These are phyloP conservation scores for Venturia carpophila DNA, from an alignment of 2,329 filamentous ascomycete species.

Conservation along the genomic window DNA sequence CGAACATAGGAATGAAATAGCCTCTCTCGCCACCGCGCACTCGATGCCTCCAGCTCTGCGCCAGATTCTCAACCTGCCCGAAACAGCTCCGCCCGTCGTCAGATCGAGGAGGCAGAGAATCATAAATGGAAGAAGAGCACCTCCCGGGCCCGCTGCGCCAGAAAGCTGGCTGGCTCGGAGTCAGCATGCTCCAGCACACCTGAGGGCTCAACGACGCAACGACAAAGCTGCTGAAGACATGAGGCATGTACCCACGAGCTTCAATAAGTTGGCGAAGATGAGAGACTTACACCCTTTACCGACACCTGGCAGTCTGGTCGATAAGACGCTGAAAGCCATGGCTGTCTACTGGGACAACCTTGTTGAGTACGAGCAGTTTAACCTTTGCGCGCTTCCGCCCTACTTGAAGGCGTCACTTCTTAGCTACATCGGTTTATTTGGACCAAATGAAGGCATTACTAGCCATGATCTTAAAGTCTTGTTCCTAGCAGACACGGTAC, in stretches of 20 bases:
- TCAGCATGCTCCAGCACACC: conserved; percentile 25
- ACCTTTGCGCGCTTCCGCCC: conserved; percentile 44
- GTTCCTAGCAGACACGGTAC: conserved; percentile 35
- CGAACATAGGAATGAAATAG: conserved; percentile 38
- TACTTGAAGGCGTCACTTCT: conserved; percentile 46
- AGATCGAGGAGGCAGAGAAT: conserved; percentile 30
- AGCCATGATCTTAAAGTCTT: conserved; percentile 43
- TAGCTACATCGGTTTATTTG: conserved; percentile 49
- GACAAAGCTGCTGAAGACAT: background rate
- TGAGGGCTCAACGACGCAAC: background rate
- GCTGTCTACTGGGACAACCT: conserved; percentile 51
- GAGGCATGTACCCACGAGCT: conserved; percentile 1
- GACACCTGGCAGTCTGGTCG: conserved; percentile 37
- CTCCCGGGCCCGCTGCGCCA: conserved; percentile 40
- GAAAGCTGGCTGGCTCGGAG: conserved; percentile 37
- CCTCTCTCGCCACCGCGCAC: conserved; percentile 34
- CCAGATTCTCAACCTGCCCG: conserved; percentile 38
- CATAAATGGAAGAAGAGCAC: conserved; percentile 26
- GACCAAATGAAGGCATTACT: conserved; percentile 34
- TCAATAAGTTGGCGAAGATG: conserved; percentile 7
- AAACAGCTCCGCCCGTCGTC: conserved; percentile 39
- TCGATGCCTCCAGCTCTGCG: conserved; percentile 40
- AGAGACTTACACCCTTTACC: conserved; percentile 4
- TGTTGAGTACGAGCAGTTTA: conserved; percentile 48
- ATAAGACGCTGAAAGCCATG: conserved; percentile 46